These are phyloP conservation scores for Candida tammaniensis DNA, from an alignment of 805 yeast genomes.

Conservation along the genomic window DNA sequence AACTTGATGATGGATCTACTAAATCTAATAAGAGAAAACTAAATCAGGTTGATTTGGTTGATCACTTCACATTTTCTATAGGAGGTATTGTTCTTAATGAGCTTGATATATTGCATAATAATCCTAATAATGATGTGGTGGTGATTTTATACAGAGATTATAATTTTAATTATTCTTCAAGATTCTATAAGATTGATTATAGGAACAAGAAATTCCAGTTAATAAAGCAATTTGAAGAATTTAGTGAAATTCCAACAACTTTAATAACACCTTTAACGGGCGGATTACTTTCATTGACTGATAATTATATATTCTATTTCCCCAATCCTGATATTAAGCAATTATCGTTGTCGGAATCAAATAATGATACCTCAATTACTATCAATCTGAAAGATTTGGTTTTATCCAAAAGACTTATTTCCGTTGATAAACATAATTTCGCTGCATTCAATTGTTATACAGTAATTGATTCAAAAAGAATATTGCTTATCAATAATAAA, in stretches of 20 bases:
- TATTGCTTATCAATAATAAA: conserved; percentile 23
- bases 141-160: conserved; percentile 33
- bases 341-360: conserved; percentile 10
- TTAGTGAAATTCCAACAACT: conserved; percentile 28
- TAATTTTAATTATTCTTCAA: conserved; percentile 28
- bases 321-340: conserved; percentile 17
- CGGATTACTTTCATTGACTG: conserved; percentile 28
- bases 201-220: conserved; percentile 9
- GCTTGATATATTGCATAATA: conserved; percentile 7
- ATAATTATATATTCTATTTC: conserved; percentile 26
- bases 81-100: conserved; percentile 13
- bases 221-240: conserved; percentile 24
- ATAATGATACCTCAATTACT: conserved; percentile 10
- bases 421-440: conserved; percentile 2
- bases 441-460: conserved; percentile 10
- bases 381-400: conserved; percentile 14
- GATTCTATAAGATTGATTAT: conserved; percentile 23
- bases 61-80: conserved; percentile 9
- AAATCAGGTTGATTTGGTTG: conserved; percentile 10
- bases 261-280: conserved; percentile 19
- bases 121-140: conserved; percentile 2
- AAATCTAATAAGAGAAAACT: conserved; percentile 8
- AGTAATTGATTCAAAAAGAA: conserved; percentile 26
- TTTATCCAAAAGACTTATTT: conserved; percentile 17
- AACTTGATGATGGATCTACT: not conserved